Base-by-base conservation (phyloP, 805 yeast genomes). In the Saccharomycopsis sp. region DNA sequence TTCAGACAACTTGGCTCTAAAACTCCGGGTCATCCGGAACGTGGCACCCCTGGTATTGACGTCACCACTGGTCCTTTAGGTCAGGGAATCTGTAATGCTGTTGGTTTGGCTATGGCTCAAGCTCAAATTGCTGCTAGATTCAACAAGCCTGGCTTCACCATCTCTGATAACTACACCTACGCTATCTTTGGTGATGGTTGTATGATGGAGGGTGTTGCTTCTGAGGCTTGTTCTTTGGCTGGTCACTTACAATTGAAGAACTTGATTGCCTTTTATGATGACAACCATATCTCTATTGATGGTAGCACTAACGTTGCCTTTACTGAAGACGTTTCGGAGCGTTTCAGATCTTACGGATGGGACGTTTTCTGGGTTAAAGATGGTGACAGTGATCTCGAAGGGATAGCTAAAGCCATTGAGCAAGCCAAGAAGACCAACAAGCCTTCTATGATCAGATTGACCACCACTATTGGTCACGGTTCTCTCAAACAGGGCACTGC, bases 1-100 rank as follows among this genome's bases (percentile, higher is more conserved):
- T 94, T 94, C 79, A 87, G 98, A 81, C 96, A 89, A 76, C 75
- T 92, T 69, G 80, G 81, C 71, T 91, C 98, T 64, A 87, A 85
- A 77, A 87, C 96, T 62, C 98, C 99, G 55, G 99, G 99, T 67
- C 99, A 93, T 78, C 99, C 99, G 58, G 99, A 93, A 79, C 82
- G 77, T 62, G 96, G 88, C 70, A 81, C 87, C 62, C 91, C 94
- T 56, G 98, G 98, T 73, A 84, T 91, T 61, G 99, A 93, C 74
- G 96, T 92, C 69, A 91, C 98, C 73, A 93, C 98, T 63, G 99
- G 99, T 74, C 98, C 99, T 59, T 83, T 93, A 69, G 99, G 99
- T 73, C 99, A 93, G 78, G 99, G 99, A 86, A 82, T 93, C 68
- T 80, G 87, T 68, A 92, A 90, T 73, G 97, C 97, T 58, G 96